Conservation (phyloP, 306 rosid genomes). For the Astragalus glycyphyllos region DNA sequence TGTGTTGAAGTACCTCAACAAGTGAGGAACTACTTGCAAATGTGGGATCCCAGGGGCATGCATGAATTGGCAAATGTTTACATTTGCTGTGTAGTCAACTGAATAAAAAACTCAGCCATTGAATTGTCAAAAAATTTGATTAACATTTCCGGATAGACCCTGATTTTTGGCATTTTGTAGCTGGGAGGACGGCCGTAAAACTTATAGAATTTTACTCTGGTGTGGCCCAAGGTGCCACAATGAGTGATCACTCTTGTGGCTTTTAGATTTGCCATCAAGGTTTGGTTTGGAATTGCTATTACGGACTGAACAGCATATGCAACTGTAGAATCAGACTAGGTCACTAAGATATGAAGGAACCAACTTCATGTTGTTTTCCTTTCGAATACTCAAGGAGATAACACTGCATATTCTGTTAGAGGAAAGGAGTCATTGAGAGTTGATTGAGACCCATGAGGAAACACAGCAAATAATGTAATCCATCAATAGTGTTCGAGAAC, state of each 20-base stretch:
- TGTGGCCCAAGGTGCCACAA: neutral
- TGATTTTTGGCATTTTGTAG: neutral
- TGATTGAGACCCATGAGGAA: neutral
- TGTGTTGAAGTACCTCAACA: neutral
- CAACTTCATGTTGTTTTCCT: neutral
- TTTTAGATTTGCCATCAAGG: neutral
- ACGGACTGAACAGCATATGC: neutral
- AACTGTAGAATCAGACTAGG: neutral
- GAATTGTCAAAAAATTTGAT: neutral
- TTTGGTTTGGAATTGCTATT: neutral
- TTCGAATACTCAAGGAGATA: neutral
- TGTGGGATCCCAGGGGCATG: neutral
- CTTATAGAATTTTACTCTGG: neutral
- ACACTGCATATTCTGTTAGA: neutral
- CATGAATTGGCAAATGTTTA: neutral
- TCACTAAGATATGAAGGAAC: slow-evolving; percentile 1
- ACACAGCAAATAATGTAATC: neutral
- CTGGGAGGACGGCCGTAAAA: neutral
- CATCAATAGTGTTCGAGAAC: neutral
- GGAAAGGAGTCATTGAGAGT: neutral
- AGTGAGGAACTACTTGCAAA: neutral
- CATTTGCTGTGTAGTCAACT: neutral
- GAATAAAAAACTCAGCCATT: neutral
- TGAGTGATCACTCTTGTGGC: neutral
- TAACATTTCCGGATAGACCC: neutral